Evolutionary conservation across 495 filamentous ascomycete species (phyloP), one percentile per base, ranked within the genome.

Genomic region (Aspergillus ostianus): DNA sequence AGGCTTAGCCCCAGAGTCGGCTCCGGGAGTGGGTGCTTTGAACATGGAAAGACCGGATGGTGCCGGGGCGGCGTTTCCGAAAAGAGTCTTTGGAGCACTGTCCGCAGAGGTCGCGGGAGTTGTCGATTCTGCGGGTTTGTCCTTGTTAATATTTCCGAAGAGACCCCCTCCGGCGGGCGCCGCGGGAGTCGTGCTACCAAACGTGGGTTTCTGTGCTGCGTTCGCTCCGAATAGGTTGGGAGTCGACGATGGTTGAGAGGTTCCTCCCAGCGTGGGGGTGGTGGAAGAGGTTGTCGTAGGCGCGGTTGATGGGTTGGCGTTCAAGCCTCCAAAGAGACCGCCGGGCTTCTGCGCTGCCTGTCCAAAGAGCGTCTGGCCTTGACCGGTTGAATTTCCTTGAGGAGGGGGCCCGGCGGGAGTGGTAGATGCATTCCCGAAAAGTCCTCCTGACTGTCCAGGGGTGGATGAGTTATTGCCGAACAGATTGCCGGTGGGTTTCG

Each of bases 331-430:
- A 62, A 79, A 79, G 0, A 77, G 64, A 58, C 60, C 59, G 29
- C 70, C 67, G 12, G 76, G 48, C 51, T 77, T 77, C 30, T 73
- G 68, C 53, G 61, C 72, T 9, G 52, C 32, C 50, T 69, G 71
- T 41, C 68, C 64, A 56, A 73, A 73, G 12, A 70, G 53, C 17
- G 71, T 61, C 30, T 59, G 65, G n/a, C 63, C 56, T 50, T 71
- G 63, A n/a, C 61, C 63, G 30, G 64, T 46, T 32, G 71, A 36
- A 61, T 59, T 61, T 65, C 71, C 67, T 50, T 67, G 65, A 9
- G 85, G 85, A 20, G 85, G 85, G 62, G 83, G 83, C 32, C 85
- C 85, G 55, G 85, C 85, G 47, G 85, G 85, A 57, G 85, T 88
- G 30, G 85, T 88, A 2, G 85, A 87, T 27, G 74, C 50, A 41